Base-by-base conservation (phyloP, 2,329 filamentous ascomycete species). In the Penicillium aurantiogriseum region DNA sequence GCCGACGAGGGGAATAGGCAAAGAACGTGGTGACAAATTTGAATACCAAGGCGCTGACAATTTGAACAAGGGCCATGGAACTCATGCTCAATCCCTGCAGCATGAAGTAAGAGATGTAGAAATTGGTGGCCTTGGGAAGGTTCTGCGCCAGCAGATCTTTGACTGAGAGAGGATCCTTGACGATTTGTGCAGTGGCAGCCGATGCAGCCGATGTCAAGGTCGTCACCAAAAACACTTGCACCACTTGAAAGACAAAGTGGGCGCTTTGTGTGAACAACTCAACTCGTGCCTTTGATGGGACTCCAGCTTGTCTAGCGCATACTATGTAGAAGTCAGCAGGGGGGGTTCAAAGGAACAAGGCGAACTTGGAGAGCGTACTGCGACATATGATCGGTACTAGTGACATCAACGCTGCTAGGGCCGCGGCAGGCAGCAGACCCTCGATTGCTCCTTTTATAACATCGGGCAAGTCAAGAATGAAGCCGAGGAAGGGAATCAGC, bases 61-160 rank as follows among this genome's bases (percentile, higher is more conserved):
- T 80, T 64, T 95, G 91, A 1, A 94, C 81, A 2, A 97, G 75
- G 0, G 89, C 83, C 47, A 86, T 82, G 0, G 90, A 85, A 10
- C 91, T 89, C 59, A 92, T 84, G 4, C 86, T 87, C 44, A 97
- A 73, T 31, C 93, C 94, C 73, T 97, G 92, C 1, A 99, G 87
- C 25, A 97, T 84, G 67, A 97, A 96, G 77, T 97, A 99, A 0
- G 89, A 92, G 15, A 97, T 88, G 74, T 97, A 99, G 70, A 97
- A 95, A 74, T 96, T 97, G 58, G 91, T 93, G 0, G 92, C 88
- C 63, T 88, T 90, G 19, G 94, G 94, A 3, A 99, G 79, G 62
- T 91, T 89, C 40, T 82, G 71, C 0, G 92, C 88, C 10, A 96
- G 80, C 6, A 94, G 78, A 11, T 77, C 78, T 1, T 91, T 87